These are phyloP conservation scores for Solanum hybrid DNA, from an alignment of 305 asterid genomes.

Conservation along the genomic window DNA sequence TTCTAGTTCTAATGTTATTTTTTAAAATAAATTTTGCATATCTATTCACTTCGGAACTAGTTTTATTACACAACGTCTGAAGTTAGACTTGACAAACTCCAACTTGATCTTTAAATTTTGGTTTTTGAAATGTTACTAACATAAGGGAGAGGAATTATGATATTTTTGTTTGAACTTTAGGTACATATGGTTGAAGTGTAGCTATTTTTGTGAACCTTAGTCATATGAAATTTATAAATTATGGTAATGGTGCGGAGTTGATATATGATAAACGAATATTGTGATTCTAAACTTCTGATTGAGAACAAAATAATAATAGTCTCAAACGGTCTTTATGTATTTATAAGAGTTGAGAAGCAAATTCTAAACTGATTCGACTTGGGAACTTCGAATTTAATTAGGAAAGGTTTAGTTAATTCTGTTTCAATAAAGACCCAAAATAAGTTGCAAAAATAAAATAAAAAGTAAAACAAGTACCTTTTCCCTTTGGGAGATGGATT, in stretches of 20 bases:
- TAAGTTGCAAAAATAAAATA: background rate
- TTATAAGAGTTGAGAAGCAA: background rate
- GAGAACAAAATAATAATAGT: too few relatives aligned
- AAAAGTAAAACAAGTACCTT: background rate
- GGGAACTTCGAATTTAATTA: background rate
- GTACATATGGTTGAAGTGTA: background rate
- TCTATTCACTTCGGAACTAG: background rate
- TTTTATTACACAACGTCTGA: background rate
- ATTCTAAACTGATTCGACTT: background rate
- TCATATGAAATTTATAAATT: background rate
- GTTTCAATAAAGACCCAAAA: too few relatives aligned
- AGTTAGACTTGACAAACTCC: too few relatives aligned
- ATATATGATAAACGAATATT: background rate
- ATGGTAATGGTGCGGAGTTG: background rate
- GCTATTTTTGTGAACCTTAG: background rate
- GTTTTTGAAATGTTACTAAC: background rate
- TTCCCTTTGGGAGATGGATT: background rate
- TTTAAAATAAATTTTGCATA: background rate
- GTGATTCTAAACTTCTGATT: background rate
- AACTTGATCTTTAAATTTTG: background rate
- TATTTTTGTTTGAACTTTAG: background rate
- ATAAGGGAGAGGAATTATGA: background rate
- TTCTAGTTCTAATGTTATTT: constrained; percentile 22
- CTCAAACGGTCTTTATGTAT: background rate
- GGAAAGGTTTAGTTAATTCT: background rate